Conservation (phyloP, 495 filamentous ascomycete species). For the Gamarada debralockiae region DNA sequence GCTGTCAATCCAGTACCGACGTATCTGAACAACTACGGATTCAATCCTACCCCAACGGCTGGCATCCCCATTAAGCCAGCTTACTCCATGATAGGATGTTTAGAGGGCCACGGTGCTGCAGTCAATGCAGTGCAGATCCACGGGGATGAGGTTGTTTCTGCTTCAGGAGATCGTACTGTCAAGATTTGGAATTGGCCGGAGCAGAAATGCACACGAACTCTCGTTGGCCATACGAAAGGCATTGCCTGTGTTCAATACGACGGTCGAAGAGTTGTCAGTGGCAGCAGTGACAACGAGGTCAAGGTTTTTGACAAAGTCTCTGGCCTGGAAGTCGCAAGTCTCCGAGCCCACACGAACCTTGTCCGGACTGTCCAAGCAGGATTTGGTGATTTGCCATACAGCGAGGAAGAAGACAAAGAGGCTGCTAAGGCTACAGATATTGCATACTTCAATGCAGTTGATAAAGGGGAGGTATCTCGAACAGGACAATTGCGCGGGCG, state of each 20-base stretch:
- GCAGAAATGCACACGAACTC: constrained; percentile 67
- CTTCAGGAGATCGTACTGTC: constrained; percentile 86
- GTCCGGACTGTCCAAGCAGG: constrained; percentile 93
- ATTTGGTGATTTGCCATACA: constrained; percentile 83
- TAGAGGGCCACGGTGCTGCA: constrained; percentile 82
- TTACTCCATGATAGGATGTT: constrained; percentile 72
- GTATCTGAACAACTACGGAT: constrained; percentile 42
- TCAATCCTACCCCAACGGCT: constrained; percentile 39
- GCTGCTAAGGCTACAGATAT: constrained; percentile 71
- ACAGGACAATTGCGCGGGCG: constrained; percentile 40
- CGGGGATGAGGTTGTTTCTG: constrained; percentile 83
- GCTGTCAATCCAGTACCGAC: constrained; percentile 55
- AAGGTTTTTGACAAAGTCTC: constrained; percentile 87
- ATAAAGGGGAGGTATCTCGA: constrained; percentile 46
- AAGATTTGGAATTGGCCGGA: constrained; percentile 91
- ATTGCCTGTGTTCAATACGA: constrained; percentile 98
- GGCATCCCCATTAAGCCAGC: constrained; percentile 47
- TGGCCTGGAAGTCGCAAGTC: constrained; percentile 80
- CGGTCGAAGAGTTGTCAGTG: constrained; percentile 92
- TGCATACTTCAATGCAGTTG: constrained; percentile 66
- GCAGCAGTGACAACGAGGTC: constrained; percentile 91
- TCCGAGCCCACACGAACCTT: constrained; percentile 74
- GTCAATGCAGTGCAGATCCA: constrained; percentile 95
- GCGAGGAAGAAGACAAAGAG: constrained; percentile 62
- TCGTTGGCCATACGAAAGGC: constrained; percentile 86